Evolutionary conservation across 2,329 filamentous ascomycete species (phyloP), one percentile per base, ranked within the genome.

Genomic region (Fusarium avenaceum): DNA sequence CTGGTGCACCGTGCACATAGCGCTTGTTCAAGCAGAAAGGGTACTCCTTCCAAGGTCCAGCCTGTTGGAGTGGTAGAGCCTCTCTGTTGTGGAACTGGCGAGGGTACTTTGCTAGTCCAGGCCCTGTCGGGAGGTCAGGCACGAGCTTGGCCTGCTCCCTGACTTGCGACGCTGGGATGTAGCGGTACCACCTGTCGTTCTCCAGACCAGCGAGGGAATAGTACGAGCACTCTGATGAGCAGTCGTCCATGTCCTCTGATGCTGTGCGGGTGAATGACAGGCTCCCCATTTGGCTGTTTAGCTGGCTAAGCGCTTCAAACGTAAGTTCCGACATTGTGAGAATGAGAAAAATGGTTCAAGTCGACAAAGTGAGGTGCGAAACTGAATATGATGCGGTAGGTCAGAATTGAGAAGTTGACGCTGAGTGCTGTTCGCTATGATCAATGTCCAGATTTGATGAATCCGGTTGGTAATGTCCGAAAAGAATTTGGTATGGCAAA

Each of bases 11-110:
- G 11, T 6, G 20, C 0, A 22, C 6, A 9, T 67, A 67, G 11
- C 30, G 20, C 4, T 56, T 48, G 14, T 63, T 67, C n/a, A 67
- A 20, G 14, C 39, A 54, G 4, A 67, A 57, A 3, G 64, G 63
- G 9, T 63, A 58, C 6, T 67, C 64, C 10, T 15, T 47, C 64
- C 57, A 63, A 7, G 63, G 30, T 2, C 64, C 57, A 5, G n/a
- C 8, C 8, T 40, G 35, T 9, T 40, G 26, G 4, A 67, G 38
- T 9, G 30, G 17, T 14, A 67, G 15, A 6, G 3, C 2, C 7
- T 67, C 64, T 9, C 15, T 67, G 17, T 67, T 67, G 4, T 51
- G 2, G 13, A 67, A 53, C 11, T 6, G 22, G 1, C 57, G 32
- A 4, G 64, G 63, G 20, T 67, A 67, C 3, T 17, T 49, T 30